Evolutionary conservation across 345 rosid species (phyloP).

Genomic region (Erucastrum elatum): DNA sequence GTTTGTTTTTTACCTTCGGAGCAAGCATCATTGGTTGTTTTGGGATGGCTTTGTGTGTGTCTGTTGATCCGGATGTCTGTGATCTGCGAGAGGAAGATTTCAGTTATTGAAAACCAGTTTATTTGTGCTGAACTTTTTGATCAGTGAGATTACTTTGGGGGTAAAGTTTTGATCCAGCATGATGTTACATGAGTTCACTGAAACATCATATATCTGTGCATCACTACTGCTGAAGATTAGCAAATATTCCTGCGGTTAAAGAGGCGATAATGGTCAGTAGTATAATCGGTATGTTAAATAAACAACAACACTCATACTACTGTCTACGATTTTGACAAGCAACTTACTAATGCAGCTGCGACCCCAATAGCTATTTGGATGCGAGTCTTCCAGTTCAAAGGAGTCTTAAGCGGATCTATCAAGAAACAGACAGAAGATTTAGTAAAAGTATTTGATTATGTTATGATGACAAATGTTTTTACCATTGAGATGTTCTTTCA

Average conservation of each 20-base stretch:
- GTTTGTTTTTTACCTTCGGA: conserved; percentile 53
- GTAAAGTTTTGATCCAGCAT: conserved; percentile 87
- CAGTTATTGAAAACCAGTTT: neutral
- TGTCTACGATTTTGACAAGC: neutral
- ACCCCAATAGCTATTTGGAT: conserved; percentile 77
- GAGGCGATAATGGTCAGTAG: neutral
- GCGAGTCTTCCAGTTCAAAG: conserved; percentile 87
- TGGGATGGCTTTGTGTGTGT: conserved; percentile 36
- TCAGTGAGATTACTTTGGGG: conserved; percentile 56
- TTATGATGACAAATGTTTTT: conserved; percentile 19
- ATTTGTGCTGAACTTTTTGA: neutral
- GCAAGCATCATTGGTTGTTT: conserved; percentile 42
- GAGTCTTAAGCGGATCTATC: conserved; percentile 91
- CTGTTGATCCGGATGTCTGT: conserved; percentile 61
- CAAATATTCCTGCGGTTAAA: conserved; percentile 72
- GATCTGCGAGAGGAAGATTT: conserved; percentile 45
- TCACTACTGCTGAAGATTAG: conserved; percentile 67
- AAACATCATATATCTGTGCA: conserved; percentile 63
- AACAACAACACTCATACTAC: too few species aligned
- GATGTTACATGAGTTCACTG: conserved; percentile 77
- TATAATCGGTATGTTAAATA: neutral
- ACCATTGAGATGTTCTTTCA: conserved; percentile 90
- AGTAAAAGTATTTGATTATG: neutral
- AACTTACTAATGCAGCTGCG: conserved; percentile 90
- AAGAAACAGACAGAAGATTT: conserved; percentile 19